These are phyloP conservation scores for Pyrus hybrid DNA, from an alignment of 331 rosid species.

Conservation along the genomic window DNA sequence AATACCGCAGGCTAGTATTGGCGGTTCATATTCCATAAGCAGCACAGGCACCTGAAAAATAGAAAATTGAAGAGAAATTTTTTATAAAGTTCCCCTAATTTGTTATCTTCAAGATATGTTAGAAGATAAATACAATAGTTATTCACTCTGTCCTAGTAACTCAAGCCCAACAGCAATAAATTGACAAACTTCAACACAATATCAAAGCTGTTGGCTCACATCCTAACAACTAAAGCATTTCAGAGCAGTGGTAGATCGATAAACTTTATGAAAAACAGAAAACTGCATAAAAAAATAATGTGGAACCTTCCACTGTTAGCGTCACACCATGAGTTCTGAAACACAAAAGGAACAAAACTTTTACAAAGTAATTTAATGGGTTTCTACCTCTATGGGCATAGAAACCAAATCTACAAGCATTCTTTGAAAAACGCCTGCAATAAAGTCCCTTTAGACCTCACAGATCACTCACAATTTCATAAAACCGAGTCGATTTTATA, in stretches of 20 bases:
- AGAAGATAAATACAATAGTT: neutral
- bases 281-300: neutral
- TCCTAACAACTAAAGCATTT: neutral
- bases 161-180: neutral
- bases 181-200: no score
- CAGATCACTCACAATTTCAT: neutral
- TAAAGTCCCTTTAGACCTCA: neutral
- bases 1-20: slow-evolving; percentile 61
- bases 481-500: neutral
- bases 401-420: neutral
- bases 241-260: neutral
- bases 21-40: slow-evolving; percentile 60
- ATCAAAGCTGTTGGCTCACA: neutral
- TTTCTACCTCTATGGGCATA: neutral
- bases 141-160: neutral
- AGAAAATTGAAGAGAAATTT: neutral
- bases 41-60: slow-evolving; percentile 57
- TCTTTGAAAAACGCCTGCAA: neutral
- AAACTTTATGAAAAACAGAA: neutral
- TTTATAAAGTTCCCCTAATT: neutral
- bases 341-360: neutral
- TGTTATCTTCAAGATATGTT: neutral
- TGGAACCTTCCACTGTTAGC: neutral
- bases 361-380: neutral
- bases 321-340: neutral